Base-by-base conservation (phyloP, 768 basidiomycete species). In the Podaxis carcinomalis region DNA sequence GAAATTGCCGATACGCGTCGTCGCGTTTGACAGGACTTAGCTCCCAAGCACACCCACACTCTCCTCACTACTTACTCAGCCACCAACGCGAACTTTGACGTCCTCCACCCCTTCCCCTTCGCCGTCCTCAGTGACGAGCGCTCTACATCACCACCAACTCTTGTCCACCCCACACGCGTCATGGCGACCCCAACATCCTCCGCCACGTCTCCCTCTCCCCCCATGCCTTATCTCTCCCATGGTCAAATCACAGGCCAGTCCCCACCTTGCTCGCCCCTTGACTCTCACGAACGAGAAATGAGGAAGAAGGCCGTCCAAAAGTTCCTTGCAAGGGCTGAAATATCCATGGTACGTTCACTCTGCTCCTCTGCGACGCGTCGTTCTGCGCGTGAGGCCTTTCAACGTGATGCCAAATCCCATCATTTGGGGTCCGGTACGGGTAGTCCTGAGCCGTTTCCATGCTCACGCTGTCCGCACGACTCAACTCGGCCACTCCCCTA, bases 181-280 rank as follows among this genome's bases (percentile, higher is more conserved):
- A 65, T 92, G 90, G 86, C 89, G 68, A 87, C 90, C 40, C 88
- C 91, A 60, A 84, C 88, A 63, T 92, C 89, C 67, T 89, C 90
- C 64, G 82, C 88, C 68, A 92, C 91, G 70, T 91, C 90, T 61
- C 86, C 88, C 68, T 93, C 91, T 53, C 91, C 91, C 25, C 86
- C 87, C 64, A 78, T 86, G 71, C 73, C 82, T 70, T 89, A 83
- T 77, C 77, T 84, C 61, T 79, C 80, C 61, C 80, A 74, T 72
- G 72, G 74, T 50, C 68, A 75, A 57, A 73, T 74, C 32, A 66
- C 78, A 66, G 74, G 77, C 67, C 73, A 77, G 66, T 62, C 77
- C 51, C 55, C 74, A 40, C 62, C 70, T 62, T 66, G 76, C 51
- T 58, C 72, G 44, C 59, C 71, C 39, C 71, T 72, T 13, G 80